Evolutionary conservation across 2,329 filamentous ascomycete species (phyloP).

Genomic region (Talaromyces sp.): DNA sequence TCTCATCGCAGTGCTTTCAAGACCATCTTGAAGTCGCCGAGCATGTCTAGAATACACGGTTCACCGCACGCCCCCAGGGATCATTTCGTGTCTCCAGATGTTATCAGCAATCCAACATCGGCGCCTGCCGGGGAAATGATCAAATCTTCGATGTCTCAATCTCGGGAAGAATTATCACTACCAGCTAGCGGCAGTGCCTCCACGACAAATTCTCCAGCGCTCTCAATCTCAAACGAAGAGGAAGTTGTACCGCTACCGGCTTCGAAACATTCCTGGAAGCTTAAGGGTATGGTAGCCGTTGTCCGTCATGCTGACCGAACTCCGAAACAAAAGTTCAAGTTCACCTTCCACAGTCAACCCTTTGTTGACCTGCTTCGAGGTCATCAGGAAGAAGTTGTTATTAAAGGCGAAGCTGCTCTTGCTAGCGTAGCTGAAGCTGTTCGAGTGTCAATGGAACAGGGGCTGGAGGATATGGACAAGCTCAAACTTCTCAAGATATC

Average conservation of each 20-base stretch:
- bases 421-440: conserved; percentile 87
- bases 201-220: conserved; percentile 23
- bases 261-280: conserved; percentile 90
- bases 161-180: conserved; percentile 21
- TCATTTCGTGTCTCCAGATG: conserved; percentile 41
- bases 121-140: conserved; percentile 30
- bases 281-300: conserved; percentile 96
- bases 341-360: conserved; percentile 93
- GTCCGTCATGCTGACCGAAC: conserved; percentile 95
- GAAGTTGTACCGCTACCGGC: conserved; percentile 50
- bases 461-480: conserved; percentile 79
- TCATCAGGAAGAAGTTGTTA: conserved; percentile 89
- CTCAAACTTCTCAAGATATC: conserved; percentile 81
- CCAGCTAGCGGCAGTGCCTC: conserved; percentile 22
- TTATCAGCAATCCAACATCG: conserved; percentile 26
- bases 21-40: conserved; percentile 60
- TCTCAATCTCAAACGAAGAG: conserved; percentile 23
- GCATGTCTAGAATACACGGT: conserved; percentile 55
- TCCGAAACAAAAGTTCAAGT: conserved; percentile 99
- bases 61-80: conserved; percentile 40
- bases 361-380: conserved; percentile 94
- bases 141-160: conserved; percentile 7
- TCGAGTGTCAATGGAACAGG: conserved; percentile 69
- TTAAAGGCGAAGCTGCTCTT: conserved; percentile 86
- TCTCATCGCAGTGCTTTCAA: conserved; percentile 51